phyloP scores from a whole-genome alignment of 23 red algal species.

The Agarophyton chilense region DNA sequence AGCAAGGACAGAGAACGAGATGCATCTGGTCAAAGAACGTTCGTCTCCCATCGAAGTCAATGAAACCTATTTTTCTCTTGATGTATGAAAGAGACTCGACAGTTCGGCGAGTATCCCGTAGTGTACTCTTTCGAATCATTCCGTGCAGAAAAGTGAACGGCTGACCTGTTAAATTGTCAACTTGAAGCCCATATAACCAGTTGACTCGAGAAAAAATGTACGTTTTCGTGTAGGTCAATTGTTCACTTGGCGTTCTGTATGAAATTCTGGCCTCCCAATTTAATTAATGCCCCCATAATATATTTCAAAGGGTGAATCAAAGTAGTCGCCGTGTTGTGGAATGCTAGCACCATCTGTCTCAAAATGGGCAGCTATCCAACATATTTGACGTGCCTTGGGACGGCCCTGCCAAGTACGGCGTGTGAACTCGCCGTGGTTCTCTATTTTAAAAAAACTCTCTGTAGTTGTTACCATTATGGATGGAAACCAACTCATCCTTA shows the following conservation, averaged over 20 bases:
- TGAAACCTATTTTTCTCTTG: neutral
- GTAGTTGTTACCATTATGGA: too few species aligned
- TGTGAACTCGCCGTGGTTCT: too few species aligned
- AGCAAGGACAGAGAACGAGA: neutral
- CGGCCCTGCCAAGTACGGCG: too few species aligned
- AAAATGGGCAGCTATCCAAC: too few species aligned
- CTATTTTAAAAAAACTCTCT: too few species aligned
- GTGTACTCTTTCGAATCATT: neutral
- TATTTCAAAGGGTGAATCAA: too few species aligned
- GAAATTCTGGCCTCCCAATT: neutral
- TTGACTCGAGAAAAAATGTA: neutral
- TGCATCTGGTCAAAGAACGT: neutral
- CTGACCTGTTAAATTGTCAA: neutral
- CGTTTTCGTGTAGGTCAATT: neutral
- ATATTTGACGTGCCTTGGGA: too few species aligned
- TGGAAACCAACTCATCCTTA: too few species aligned
- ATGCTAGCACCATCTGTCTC: too few species aligned
- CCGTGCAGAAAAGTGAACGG: neutral
- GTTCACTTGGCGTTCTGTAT: neutral
- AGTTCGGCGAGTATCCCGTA: neutral
- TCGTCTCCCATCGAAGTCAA: neutral
- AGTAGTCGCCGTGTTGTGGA: too few species aligned
- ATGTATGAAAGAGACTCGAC: neutral
- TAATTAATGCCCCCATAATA: too few species aligned
- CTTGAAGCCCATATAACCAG: neutral